Evolutionary conservation across 768 basidiomycete species (phyloP), one percentile per base, ranked within the genome.

Genomic region (Royoungia palumana): DNA sequence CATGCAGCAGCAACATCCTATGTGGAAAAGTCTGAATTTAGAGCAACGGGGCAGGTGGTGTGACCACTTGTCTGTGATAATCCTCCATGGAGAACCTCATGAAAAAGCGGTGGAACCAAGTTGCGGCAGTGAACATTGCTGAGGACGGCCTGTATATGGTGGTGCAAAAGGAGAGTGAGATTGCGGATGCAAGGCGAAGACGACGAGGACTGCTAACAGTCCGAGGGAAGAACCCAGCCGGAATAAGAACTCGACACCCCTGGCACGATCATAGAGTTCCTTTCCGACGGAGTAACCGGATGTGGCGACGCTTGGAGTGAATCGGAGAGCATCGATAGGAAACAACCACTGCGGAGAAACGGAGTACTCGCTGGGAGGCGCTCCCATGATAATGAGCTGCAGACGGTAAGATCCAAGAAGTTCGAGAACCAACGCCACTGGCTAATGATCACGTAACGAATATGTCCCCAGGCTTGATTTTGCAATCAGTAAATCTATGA

Each of bases 41-140:
- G 54, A 39, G 47, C 35, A 49, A 53, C 20, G 41, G 11, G 43
- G 5, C 28, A 36, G 45, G 40, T 45, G 51, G 53, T n/a, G 37
- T 50, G 32, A 32, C 28, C 51, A 69, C 73, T 54, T 68, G 87
- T 89, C 75, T 88, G 86, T 87, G 85, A 59, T 87, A 86, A 60
- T 90, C 87, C 58, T 86, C 82, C 79, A 89, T 80, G 22, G 89
- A 81, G 63, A 80, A 84, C 51, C 90, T 78, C 89, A 93, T 90
- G 66, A 88, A 93, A 67, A 93, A 93, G 12, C 91, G 78, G 66
- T 93, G 91, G 56, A 92, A 90, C 87, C 90, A 93, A 6, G 86
- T 88, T 21, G 89, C 89, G 21, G 91, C 89, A 21, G 91, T 89
- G 59, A 86, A 86, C 72, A 91, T 80, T 13, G 89, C 88, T 14